Evolutionary conservation across 768 basidiomycete genomes (phyloP).

Genomic region (Tricholoma sp.): DNA sequence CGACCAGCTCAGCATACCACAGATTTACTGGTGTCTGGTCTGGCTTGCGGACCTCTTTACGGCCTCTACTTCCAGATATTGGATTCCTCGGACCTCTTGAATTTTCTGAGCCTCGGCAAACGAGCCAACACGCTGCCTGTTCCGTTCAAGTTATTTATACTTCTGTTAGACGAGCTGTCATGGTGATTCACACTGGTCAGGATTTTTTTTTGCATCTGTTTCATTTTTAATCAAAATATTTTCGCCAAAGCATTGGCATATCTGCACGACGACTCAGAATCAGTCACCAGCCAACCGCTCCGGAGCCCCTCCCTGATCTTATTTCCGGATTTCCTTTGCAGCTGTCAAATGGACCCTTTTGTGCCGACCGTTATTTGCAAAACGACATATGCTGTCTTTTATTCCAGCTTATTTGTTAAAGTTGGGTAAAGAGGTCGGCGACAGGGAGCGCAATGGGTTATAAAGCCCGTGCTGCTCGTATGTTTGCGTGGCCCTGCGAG

Average conservation of each 20-base stretch:
- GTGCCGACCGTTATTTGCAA: no score
- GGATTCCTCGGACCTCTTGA: not conserved
- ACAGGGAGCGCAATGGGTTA: not conserved
- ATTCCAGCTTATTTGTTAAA: no score
- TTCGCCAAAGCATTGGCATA: not conserved
- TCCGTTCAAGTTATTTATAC: not conserved
- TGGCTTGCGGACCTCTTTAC: not conserved
- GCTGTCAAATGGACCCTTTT: not conserved
- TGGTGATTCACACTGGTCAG: not conserved
- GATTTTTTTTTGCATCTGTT: not conserved
- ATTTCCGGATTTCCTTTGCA: not conserved
- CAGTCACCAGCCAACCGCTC: constrained; percentile 10
- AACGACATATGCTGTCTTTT: not conserved
- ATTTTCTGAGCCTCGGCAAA: not conserved
- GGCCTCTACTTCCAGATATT: not conserved
- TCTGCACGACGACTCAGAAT: not conserved
- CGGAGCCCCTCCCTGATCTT: constrained; percentile 11
- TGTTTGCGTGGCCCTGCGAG: not conserved
- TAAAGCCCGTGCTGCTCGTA: not conserved
- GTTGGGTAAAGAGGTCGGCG: not conserved
- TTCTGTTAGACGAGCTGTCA: not conserved
- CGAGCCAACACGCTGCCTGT: not conserved
- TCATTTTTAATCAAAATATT: no score
- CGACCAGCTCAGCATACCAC: no score
- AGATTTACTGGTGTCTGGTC: not conserved